Evolutionary conservation across 2,329 filamentous ascomycete species (phyloP).

Genomic region (Nigrospora osmanthi): DNA sequence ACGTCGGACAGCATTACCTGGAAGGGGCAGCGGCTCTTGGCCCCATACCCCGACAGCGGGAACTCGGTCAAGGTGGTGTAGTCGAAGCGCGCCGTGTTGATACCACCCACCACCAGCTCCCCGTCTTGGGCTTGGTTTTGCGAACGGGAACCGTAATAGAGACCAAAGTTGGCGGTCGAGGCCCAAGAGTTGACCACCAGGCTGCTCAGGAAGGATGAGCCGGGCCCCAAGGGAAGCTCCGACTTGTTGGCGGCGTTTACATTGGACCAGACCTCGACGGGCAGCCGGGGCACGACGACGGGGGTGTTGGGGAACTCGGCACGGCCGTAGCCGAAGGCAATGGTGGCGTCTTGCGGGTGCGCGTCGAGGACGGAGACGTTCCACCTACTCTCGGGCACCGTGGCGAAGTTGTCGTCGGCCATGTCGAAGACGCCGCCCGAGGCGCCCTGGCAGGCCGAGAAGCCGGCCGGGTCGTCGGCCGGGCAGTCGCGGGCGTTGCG

Average conservation of each 20-base stretch:
- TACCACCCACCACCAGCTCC: slow-evolving; percentile 7
- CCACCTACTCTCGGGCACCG: slow-evolving; percentile 1
- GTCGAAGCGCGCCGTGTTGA: slow-evolving; percentile 8
- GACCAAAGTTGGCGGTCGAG: slow-evolving; percentile 4
- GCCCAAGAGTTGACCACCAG: slow-evolving; percentile 4
- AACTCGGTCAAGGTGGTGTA: slow-evolving; percentile 4
- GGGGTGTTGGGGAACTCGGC: slow-evolving; percentile 7
- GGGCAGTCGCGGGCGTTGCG: slow-evolving; percentile 1
- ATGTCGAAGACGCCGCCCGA: slow-evolving; percentile 1
- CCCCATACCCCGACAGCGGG: slow-evolving; percentile 6
- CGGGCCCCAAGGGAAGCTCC: slow-evolving; percentile 7
- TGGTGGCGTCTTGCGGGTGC: slow-evolving; percentile 1
- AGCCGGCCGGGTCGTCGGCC: neutral
- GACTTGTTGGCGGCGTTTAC: slow-evolving; percentile 9
- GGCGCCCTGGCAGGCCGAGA: slow-evolving; percentile 1
- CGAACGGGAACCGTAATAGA: slow-evolving; percentile 9
- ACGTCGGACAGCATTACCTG: slow-evolving; percentile 10
- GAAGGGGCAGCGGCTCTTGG: slow-evolving; percentile 6
- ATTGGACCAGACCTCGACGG: slow-evolving; percentile 10
- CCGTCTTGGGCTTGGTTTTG: slow-evolving; percentile 7
- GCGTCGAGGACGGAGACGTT: neutral
- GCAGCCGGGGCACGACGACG: slow-evolving; percentile 6
- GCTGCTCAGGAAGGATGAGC: slow-evolving; percentile 7
- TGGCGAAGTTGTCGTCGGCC: neutral
- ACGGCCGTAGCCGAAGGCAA: neutral